phyloP scores from a whole-genome alignment of 2,329 filamentous ascomycete genomes.

The Aspergillus arachidicola region DNA sequence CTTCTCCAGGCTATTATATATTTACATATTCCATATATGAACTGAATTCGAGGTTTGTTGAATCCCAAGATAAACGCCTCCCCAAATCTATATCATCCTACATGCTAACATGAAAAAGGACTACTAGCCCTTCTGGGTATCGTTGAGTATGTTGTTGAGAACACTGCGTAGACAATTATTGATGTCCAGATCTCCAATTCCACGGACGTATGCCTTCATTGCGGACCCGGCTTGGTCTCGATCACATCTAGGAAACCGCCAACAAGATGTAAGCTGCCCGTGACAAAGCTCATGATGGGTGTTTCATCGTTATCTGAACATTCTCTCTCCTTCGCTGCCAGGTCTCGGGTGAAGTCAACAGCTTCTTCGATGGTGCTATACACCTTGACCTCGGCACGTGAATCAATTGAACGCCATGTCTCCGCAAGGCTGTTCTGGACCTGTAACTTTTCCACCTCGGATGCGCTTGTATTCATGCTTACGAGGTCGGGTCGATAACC shows the following conservation, averaged over 20 bases:
- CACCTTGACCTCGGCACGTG: slow-evolving; percentile 57
- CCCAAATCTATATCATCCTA: slow-evolving; percentile 9
- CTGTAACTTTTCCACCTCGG: slow-evolving; percentile 59
- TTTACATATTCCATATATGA: background rate
- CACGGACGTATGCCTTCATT: slow-evolving; percentile 12
- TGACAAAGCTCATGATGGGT: slow-evolving; percentile 68
- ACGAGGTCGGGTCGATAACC: slow-evolving; percentile 67
- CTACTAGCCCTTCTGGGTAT: slow-evolving; percentile 15
- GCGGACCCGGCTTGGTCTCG: slow-evolving; percentile 49
- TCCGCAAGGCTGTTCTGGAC: slow-evolving; percentile 70
- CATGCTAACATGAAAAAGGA: slow-evolving; percentile 19
- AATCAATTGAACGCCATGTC: slow-evolving; percentile 61
- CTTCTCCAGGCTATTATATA: background rate
- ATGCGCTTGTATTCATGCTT: slow-evolving; percentile 61
- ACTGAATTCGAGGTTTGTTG: slow-evolving; percentile 26
- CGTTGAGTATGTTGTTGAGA: slow-evolving; percentile 24
- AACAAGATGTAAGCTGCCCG: slow-evolving; percentile 82
- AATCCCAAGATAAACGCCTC: slow-evolving; percentile 23
- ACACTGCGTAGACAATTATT: slow-evolving; percentile 1
- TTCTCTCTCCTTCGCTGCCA: slow-evolving; percentile 40
- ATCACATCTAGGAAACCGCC: slow-evolving; percentile 76
- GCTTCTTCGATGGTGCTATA: slow-evolving; percentile 70
- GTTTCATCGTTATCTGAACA: slow-evolving; percentile 35
- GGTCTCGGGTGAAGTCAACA: slow-evolving; percentile 58
- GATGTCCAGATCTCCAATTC: background rate